A percentile compares a stretch with the other conserved stretches of the same genome.
Conservation (phyloP, 2,329 filamentous ascomycete species). For the Paraconiothyrium brasiliense region DNA sequence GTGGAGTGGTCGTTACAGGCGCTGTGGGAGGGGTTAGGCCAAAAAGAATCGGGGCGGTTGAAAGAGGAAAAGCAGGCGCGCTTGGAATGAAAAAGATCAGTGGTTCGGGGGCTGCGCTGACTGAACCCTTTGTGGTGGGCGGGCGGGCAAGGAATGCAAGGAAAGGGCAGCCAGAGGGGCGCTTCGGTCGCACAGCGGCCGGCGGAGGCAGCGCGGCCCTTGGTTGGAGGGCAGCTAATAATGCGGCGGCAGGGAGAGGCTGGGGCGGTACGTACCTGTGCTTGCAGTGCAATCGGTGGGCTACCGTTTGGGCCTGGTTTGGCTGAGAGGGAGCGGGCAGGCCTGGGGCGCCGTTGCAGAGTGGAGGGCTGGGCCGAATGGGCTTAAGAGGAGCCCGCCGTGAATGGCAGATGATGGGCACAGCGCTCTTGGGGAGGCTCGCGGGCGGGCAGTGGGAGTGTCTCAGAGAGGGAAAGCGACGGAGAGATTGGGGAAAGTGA, state of each 20-base stretch:
- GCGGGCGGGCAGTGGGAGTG: slow-evolving; percentile 39
- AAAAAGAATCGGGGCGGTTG: slow-evolving; percentile 42
- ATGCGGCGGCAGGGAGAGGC: slow-evolving; percentile 31
- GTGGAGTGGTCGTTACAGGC: slow-evolving; percentile 43
- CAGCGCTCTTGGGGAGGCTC: slow-evolving; percentile 15
- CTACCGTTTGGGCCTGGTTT: slow-evolving; percentile 1
- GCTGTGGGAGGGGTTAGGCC: slow-evolving; percentile 43
- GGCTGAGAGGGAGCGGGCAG: slow-evolving; percentile 3
- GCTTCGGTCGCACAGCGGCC: slow-evolving; percentile 41
- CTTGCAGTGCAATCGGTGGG: neutral
- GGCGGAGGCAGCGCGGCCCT: slow-evolving; percentile 28
- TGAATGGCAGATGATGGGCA: slow-evolving; percentile 14
- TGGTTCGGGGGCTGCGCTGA: slow-evolving; percentile 43
- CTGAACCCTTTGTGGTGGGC: slow-evolving; percentile 45
- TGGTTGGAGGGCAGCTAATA: slow-evolving; percentile 20
- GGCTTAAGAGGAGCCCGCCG: slow-evolving; percentile 15
- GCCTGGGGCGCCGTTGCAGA: slow-evolving; percentile 16
- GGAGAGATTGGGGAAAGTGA: slow-evolving; percentile 52
- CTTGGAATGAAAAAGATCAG: slow-evolving; percentile 48
- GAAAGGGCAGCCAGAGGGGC: slow-evolving; percentile 33
- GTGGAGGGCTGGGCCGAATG: slow-evolving; percentile 28
- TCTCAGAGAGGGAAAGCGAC: slow-evolving; percentile 53
- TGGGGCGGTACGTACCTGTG: slow-evolving; percentile 20
- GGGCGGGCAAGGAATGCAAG: slow-evolving; percentile 50
- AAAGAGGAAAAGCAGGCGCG: slow-evolving; percentile 50